Conservation (phyloP, 768 basidiomycete genomes). For the Kwoniella dendrophila region DNA sequence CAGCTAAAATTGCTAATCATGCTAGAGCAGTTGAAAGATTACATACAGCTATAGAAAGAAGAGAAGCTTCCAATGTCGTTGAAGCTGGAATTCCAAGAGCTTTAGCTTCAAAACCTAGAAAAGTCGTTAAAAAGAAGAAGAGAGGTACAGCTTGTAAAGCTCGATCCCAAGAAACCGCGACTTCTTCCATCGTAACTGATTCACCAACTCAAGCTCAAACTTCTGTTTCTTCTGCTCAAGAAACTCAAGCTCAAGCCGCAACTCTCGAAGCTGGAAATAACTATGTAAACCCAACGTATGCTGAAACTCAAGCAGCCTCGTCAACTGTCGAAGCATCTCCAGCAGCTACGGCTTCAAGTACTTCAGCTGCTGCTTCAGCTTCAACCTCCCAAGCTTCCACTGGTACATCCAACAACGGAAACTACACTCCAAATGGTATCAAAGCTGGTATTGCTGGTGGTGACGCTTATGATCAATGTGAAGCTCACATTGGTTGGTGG, state of each 20-base stretch:
- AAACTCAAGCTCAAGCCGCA: slow-evolving; percentile 22
- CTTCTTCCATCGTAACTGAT: slow-evolving; percentile 11
- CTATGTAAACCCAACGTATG: neutral
- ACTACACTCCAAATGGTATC: slow-evolving; percentile 47
- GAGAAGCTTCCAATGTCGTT: slow-evolving; percentile 2
- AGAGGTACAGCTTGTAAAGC: slow-evolving; percentile 12
- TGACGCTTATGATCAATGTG: slow-evolving; percentile 37
- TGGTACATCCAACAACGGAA: slow-evolving; percentile 8
- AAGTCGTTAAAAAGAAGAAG: slow-evolving; percentile 4
- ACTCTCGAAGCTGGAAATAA: slow-evolving; percentile 16
- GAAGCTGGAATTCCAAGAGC: neutral
- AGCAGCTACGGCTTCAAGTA: slow-evolving; percentile 9
- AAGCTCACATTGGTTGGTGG: slow-evolving; percentile 53
- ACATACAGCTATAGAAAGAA: slow-evolving; percentile 10
- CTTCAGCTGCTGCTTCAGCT: slow-evolving; percentile 16
- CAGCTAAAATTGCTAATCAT: slow-evolving; percentile 21
- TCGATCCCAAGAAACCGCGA: no score
- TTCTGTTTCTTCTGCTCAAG: neutral
- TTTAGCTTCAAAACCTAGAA: slow-evolving; percentile 4
- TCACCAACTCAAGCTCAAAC: neutral
- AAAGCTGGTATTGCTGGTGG: slow-evolving; percentile 55
- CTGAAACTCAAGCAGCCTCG: neutral
- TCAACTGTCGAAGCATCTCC: no score
- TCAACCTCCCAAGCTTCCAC: slow-evolving; percentile 12
- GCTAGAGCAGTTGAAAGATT: slow-evolving; percentile 21